Percentiles rank a stretch among this genome's conserved stretches.
Evolutionary conservation across 768 basidiomycete species (phyloP).

Genomic region (Leccinum aurantiacum): DNA sequence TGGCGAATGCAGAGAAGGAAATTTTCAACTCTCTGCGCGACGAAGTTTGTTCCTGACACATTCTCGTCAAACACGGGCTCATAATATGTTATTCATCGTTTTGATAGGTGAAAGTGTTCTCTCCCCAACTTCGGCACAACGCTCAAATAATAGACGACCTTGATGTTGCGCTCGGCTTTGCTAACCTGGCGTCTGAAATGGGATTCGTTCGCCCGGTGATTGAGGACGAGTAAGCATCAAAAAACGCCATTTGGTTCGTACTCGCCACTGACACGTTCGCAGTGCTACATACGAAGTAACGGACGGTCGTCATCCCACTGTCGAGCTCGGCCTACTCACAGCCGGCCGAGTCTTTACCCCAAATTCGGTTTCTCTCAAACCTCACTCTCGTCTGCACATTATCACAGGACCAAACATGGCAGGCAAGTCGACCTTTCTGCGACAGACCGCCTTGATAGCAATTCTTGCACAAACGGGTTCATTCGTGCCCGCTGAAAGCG

Average conservation of each 20-base stretch:
- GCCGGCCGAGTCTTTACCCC: slow-evolving; percentile 79
- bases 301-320: slow-evolving; percentile 89
- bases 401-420: slow-evolving; percentile 98
- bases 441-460: slow-evolving; percentile 86
- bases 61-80: slow-evolving; percentile 4
- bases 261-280: slow-evolving; percentile 1
- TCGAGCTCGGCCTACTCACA: slow-evolving; percentile 81
- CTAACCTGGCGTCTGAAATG: slow-evolving; percentile 75
- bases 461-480: slow-evolving; percentile 92
- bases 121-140: slow-evolving; percentile 63
- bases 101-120: slow-evolving; percentile 59
- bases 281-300: slow-evolving; percentile 63
- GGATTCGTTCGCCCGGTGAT: slow-evolving; percentile 72
- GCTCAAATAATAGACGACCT: slow-evolving; percentile 82
- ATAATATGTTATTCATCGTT: background rate
- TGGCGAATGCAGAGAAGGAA: slow-evolving; percentile 62
- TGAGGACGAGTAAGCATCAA: slow-evolving; percentile 58
- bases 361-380: slow-evolving; percentile 69
- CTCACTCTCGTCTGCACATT: slow-evolving; percentile 65
- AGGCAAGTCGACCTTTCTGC: slow-evolving; percentile 89
- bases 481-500: slow-evolving; percentile 87
- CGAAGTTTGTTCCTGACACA: slow-evolving; percentile 45
- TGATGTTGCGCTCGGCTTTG: slow-evolving; percentile 81
- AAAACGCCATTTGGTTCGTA: background rate
- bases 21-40: slow-evolving; percentile 69